phyloP scores from a whole-genome alignment of 768 basidiomycete genomes.

The Chlorophyllum brunneum region DNA sequence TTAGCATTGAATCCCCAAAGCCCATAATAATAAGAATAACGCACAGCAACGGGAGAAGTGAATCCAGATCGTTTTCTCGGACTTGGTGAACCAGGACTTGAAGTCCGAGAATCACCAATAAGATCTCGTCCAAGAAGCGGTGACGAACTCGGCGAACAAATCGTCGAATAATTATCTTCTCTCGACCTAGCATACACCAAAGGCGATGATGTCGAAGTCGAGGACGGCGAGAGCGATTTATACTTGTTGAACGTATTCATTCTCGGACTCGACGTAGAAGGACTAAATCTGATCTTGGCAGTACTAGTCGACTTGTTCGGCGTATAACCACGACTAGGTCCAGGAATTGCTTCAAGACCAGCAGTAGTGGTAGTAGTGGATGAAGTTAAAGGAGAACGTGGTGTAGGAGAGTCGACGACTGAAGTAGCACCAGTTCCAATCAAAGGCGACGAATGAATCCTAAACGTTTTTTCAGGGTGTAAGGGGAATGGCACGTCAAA shows the following conservation, averaged over 20 bases:
- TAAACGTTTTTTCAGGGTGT: slow-evolving; percentile 6
- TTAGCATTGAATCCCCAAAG: not conserved
- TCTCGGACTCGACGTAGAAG: too few relatives aligned
- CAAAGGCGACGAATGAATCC: slow-evolving; percentile 5
- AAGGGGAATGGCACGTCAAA: slow-evolving; percentile 8
- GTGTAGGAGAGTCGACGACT: too few relatives aligned
- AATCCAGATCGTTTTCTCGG: not conserved
- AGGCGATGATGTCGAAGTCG: not conserved
- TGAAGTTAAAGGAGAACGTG: not conserved
- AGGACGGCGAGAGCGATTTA: not conserved
- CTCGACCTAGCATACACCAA: not conserved
- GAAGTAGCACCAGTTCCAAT: not conserved
- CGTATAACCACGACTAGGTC: not conserved
- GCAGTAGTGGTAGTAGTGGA: not conserved
- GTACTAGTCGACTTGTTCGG: not conserved
- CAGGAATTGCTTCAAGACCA: not conserved
- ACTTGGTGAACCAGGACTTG: not conserved
- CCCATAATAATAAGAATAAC: not conserved
- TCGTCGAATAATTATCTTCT: slow-evolving; percentile 2
- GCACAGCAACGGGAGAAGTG: slow-evolving; percentile 3
- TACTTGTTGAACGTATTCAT: too few relatives aligned
- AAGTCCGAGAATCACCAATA: not conserved
- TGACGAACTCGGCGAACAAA: slow-evolving; percentile 1
- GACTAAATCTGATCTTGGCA: not conserved
- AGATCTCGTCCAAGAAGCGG: not conserved